Evolutionary conservation across 2,329 filamentous ascomycete genomes (phyloP), one percentile per base, ranked within the genome.

Genomic region (Cryoendolithus antarcticus): DNA sequence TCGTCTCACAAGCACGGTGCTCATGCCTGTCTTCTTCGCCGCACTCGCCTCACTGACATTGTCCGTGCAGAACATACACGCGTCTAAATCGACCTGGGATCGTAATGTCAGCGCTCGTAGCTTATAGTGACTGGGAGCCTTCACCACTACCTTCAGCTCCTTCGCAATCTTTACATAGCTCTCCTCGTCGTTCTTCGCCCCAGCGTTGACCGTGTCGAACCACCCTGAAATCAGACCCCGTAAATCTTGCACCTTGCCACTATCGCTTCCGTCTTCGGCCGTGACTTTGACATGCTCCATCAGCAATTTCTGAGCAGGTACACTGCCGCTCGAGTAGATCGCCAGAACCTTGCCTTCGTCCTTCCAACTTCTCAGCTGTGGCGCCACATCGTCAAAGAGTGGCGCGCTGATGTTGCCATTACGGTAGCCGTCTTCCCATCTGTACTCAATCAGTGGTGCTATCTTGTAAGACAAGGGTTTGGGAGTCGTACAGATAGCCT

Each of bases 131-230:
- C 3, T 19, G 15, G 15, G 15, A 19, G 5, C 3, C 15, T 19
- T 19, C 15, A 19, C 5, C 5, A 19, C 32, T 43, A 56, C 53
- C 43, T 52, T 43, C 32, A 73, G 46, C 44, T 66, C 62, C 34
- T 59, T 58, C 35, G 72, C 66, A 48, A 88, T 86, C 50, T 66
- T 74, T 48, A 63, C 59, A 61, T 89, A 91, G 57, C 82, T 88
- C 13, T 57, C 59, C 30, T 62, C 57, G 50, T 85, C 74, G 34
- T 70, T 74, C 66, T 91, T 91, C 40, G 74, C 69, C 1, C 84
- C 84, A 27, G 84, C 83, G 57, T 84, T 89, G 42, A 82, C 74
- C 3, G 83, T 89, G 58, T 91, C 84, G 55, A 85, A 89, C 69
- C 77, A 85, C 49, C 71, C 78, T 33, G 65, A 66, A 42, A 86